phyloP scores from a whole-genome alignment of 306 rosid genomes.

The Pachyrhizus erosus region DNA sequence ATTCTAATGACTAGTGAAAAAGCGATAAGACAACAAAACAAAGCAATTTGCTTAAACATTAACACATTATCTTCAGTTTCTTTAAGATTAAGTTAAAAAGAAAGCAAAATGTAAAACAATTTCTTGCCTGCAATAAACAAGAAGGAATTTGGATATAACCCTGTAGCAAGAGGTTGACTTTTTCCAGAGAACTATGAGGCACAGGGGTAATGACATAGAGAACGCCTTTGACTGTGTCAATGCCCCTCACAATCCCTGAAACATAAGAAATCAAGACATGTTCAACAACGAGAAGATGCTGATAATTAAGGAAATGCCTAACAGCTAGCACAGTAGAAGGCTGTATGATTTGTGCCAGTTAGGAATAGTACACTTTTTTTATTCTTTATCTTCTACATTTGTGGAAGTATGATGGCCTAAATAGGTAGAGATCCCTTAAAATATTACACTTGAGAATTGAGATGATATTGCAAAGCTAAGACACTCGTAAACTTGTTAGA shows the following conservation, averaged over 20 bases:
- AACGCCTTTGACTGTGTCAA: slow-evolving; percentile 75
- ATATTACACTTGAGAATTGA: not conserved
- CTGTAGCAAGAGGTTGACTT: slow-evolving; percentile 78
- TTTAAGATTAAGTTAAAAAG: slow-evolving; percentile 28
- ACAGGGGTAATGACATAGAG: slow-evolving; percentile 90
- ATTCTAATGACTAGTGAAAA: not conserved
- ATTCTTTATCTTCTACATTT: not conserved
- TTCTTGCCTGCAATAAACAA: slow-evolving; percentile 75
- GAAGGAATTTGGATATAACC: slow-evolving; percentile 89
- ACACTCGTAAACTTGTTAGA: not conserved
- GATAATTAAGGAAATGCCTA: slow-evolving; percentile 24
- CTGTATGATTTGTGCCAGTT: not conserved
- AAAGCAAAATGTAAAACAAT: slow-evolving; percentile 32
- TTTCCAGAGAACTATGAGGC: slow-evolving; percentile 72
- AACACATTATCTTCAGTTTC: slow-evolving; percentile 13
- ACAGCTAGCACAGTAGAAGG: slow-evolving; percentile 11
- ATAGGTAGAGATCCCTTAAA: not conserved
- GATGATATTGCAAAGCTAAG: not conserved
- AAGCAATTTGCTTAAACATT: not conserved
- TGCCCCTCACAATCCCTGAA: slow-evolving; percentile 91
- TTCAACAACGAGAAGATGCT: not conserved
- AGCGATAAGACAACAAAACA: not conserved
- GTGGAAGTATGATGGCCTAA: not conserved
- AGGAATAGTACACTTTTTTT: not conserved
- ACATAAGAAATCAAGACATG: slow-evolving; percentile 40